A percentile compares a stretch with the other conserved stretches of the same genome.
phyloP scores from a whole-genome alignment of 1,139 yeast genomes.

The Candida mesenterica region DNA sequence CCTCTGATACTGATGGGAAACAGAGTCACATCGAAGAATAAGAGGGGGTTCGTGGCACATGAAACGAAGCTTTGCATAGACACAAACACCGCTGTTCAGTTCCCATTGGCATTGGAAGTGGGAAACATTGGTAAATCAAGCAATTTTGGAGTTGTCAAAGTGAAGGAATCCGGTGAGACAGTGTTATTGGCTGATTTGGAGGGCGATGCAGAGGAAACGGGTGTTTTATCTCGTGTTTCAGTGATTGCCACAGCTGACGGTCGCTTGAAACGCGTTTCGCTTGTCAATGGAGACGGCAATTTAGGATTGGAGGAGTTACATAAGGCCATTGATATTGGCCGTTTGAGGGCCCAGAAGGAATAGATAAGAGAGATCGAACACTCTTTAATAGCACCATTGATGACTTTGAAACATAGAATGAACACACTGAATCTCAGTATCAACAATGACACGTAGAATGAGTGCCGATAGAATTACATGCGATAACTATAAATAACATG shows the following conservation, averaged over 20 bases:
- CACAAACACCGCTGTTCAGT: conserved; percentile 21
- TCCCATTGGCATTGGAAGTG: conserved; percentile 28
- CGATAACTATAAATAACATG: too few relatives aligned
- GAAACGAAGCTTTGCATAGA: conserved; percentile 33
- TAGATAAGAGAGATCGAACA: background rate
- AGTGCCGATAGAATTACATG: too few relatives aligned
- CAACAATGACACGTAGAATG: too few relatives aligned
- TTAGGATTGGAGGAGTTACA: conserved; percentile 43
- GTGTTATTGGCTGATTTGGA: conserved; percentile 67
- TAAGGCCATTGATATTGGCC: conserved; percentile 47
- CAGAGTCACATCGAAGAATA: conserved; percentile 19
- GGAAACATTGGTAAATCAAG: conserved; percentile 31
- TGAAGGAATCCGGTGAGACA: conserved; percentile 26
- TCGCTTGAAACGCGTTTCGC: conserved; percentile 16
- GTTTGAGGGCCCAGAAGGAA: conserved; percentile 18
- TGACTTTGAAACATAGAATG: too few relatives aligned
- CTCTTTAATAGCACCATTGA: background rate
- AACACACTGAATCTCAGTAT: too few relatives aligned
- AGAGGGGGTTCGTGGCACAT: conserved; percentile 26
- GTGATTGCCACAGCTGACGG: conserved; percentile 29
- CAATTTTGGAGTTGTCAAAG: conserved; percentile 61
- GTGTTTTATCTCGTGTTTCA: conserved; percentile 42
- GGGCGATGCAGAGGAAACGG: conserved; percentile 74
- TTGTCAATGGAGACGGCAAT: conserved; percentile 26
- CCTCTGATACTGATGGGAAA: conserved; percentile 10